A percentile compares a stretch with the other conserved stretches of the same genome.
Evolutionary conservation across 306 rosid species (phyloP).

Genomic region (Gynostemma pentaphyllum): DNA sequence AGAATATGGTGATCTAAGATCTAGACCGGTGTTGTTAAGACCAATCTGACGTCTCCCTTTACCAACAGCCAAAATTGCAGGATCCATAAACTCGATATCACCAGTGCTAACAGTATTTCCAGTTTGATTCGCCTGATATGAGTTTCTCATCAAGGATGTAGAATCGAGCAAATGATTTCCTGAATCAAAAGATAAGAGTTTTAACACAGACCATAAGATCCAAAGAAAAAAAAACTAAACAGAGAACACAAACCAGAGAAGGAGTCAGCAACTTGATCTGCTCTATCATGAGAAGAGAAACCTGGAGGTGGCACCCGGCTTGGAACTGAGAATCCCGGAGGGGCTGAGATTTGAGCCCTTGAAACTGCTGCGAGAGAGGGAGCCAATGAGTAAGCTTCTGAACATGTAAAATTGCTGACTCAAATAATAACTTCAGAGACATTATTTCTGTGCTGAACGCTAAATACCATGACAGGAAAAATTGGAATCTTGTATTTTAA

Average conservation of each 20-base stretch:
- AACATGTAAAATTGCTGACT: neutral
- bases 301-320: conserved; percentile 84
- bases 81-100: conserved; percentile 83
- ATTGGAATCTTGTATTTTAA: neutral
- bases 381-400: neutral
- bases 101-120: conserved; percentile 41
- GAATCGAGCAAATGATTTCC: conserved; percentile 52
- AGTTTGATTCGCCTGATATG: conserved; percentile 39
- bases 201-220: neutral
- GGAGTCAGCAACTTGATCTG: conserved; percentile 48
- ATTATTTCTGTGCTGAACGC: too few species aligned
- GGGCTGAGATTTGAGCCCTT: conserved; percentile 70
- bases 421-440: neutral
- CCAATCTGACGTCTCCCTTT: conserved; percentile 69
- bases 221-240: neutral
- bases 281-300: conserved; percentile 66
- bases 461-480: neutral
- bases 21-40: conserved; percentile 37
- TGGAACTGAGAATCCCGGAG: conserved; percentile 82
- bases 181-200: conserved; percentile 16
- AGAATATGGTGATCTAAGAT: conserved; percentile 48
- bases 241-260: conserved; percentile 44
- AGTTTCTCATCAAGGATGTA: conserved; percentile 47
- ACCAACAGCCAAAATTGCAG: conserved; percentile 89
- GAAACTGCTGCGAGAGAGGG: conserved; percentile 35